phyloP scores from a whole-genome alignment of 805 yeast genomes.

The Hanseniaspora meyeri region DNA sequence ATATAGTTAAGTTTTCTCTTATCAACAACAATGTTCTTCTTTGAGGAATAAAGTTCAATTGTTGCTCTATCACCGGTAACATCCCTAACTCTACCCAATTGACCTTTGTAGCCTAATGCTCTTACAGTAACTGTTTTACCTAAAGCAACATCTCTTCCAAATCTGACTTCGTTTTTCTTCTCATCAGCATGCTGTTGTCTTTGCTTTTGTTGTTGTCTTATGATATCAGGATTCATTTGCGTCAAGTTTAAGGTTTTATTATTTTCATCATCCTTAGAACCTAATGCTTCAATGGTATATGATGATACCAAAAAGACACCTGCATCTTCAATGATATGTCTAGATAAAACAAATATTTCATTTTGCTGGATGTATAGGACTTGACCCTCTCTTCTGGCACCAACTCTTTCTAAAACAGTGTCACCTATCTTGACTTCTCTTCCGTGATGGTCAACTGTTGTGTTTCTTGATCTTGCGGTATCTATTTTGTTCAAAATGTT shows the following conservation, averaged over 20 bases:
- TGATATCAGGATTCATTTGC: slow-evolving; percentile 69
- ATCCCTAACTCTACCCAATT: slow-evolving; percentile 84
- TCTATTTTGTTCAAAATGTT: slow-evolving; percentile 71
- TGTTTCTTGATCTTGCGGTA: slow-evolving; percentile 59
- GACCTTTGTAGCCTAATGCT: slow-evolving; percentile 88
- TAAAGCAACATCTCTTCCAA: slow-evolving; percentile 71
- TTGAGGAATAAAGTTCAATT: slow-evolving; percentile 85
- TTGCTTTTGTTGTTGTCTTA: slow-evolving; percentile 33
- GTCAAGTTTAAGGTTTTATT: slow-evolving; percentile 52
- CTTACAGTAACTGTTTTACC: slow-evolving; percentile 77
- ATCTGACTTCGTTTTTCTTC: slow-evolving; percentile 32
- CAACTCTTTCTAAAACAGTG: slow-evolving; percentile 71
- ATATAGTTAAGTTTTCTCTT: slow-evolving; percentile 67
- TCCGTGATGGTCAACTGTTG: slow-evolving; percentile 81
- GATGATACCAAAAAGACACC: slow-evolving; percentile 82
- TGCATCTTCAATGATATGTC: slow-evolving; percentile 66
- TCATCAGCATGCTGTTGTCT: slow-evolving; percentile 7
- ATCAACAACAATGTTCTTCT: slow-evolving; percentile 73
- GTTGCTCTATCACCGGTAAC: slow-evolving; percentile 86
- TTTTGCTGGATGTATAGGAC: slow-evolving; percentile 78
- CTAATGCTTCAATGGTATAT: slow-evolving; percentile 64
- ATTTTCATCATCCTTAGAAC: slow-evolving; percentile 45
- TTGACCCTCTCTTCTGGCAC: slow-evolving; percentile 79
- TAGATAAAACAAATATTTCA: slow-evolving; percentile 65
- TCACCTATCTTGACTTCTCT: slow-evolving; percentile 81